Percentiles rank a stretch among this genome's conserved stretches.
Evolutionary conservation across 2,329 filamentous ascomycete species (phyloP).

Genomic region (Chrysosporium queenslandicum): DNA sequence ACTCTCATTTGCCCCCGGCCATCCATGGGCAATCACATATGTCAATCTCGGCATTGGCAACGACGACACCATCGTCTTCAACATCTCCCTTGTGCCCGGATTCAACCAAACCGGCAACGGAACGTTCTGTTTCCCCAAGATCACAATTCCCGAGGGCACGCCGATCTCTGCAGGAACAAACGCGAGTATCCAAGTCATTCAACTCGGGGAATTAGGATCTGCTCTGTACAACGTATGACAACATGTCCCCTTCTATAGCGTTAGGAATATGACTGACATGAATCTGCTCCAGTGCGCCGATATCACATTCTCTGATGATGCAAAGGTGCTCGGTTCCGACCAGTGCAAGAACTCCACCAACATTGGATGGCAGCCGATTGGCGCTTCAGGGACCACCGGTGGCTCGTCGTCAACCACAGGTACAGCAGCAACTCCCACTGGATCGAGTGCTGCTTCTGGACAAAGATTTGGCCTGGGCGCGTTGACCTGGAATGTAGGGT

Average conservation of each 20-base stretch:
- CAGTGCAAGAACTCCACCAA: conserved; percentile 34
- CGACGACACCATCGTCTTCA: conserved; percentile 35
- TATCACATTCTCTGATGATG: conserved; percentile 34
- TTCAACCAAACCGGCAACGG: conserved; percentile 43
- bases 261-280: background rate
- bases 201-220: conserved; percentile 32
- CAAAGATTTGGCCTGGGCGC: background rate
- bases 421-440: background rate
- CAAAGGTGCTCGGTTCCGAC: conserved; percentile 28
- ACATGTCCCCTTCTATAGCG: background rate
- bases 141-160: conserved; percentile 25
- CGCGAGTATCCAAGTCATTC: conserved; percentile 39
- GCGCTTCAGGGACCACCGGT: background rate
- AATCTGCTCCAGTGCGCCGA: conserved; percentile 33
- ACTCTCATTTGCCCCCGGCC: conserved; percentile 33
- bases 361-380: conserved; percentile 26
- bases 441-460: conserved; percentile 1
- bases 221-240: conserved; percentile 39
- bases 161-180: conserved; percentile 30
- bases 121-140: conserved; percentile 37
- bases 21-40: conserved; percentile 38
- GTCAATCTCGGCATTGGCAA: conserved; percentile 39
- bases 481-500: background rate
- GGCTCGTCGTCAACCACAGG: conserved; percentile 1
- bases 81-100: conserved; percentile 35